Base-by-base conservation (phyloP, 345 rosid species). In the Physaria fendleri region DNA sequence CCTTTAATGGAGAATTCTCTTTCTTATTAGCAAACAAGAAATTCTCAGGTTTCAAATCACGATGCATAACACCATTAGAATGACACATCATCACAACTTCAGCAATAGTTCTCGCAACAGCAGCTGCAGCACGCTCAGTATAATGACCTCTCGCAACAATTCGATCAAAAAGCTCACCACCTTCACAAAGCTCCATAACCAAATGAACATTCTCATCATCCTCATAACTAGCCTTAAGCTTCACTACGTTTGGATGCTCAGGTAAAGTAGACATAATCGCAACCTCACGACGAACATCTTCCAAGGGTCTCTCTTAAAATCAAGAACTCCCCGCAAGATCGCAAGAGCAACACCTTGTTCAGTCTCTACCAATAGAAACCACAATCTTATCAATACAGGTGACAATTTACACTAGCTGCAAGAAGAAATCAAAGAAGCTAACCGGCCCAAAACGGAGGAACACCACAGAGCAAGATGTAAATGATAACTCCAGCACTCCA, bases 341-440 rank as follows among this genome's bases (percentile, higher is more conserved):
- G 98, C 93, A 50, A 88, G 84, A 68, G 98, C 98, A 62, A 92
- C 98, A 58, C 95, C 96, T 80, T 92, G 96, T 65, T 92, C 98
- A 48, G 87, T 81, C 76, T 92, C 96, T 92, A 79, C 16, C 71
- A 73, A 56, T 45, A 28, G 20, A 66, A 66, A 23, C 13, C 64
- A 61, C 22, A 30, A 62, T 10, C 45, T 60, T 33, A 25, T 22
- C 5, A 1, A 50, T 4, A 53, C 5, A 61, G 29, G 30, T 8
- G 22, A 24, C 46, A 37, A 58, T 15, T 35, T 13, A 27, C 42
- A n/a, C 6, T n/a, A 29, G 39, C 56, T 17, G 56, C 30, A 7
- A 61, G 5, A 50, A 55, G n/a, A n/a, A 5, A 42, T 14, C 5
- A 14, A n/a, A 25, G 64, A 39, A 37, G 28, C 33, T 48, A 79